Conservation (phyloP, 2,329 filamentous ascomycete genomes). For the Pseudocercospora macadamiae region DNA sequence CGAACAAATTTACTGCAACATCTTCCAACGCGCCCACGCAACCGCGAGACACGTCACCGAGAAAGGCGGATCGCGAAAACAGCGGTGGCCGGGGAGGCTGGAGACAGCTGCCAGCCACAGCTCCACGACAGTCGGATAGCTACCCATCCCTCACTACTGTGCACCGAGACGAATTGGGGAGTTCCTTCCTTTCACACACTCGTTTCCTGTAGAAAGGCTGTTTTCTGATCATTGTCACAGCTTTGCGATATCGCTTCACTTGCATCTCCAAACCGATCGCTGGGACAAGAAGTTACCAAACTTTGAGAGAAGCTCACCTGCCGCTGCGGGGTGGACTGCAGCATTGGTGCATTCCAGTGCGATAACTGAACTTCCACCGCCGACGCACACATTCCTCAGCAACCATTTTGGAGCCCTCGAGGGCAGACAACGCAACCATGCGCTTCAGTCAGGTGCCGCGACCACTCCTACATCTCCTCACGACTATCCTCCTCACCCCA, state of each 20-base stretch:
- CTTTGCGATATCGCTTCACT: not conserved
- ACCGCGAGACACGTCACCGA: not conserved
- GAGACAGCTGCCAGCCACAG: not conserved
- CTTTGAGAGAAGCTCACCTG: not conserved
- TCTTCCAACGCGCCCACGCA: not conserved
- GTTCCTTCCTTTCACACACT: not conserved
- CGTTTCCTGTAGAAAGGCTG: not conserved
- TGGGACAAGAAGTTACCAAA: not conserved
- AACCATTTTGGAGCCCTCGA: slow-evolving; percentile 6
- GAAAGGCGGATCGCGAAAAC: not conserved
- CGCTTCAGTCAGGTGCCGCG: slow-evolving; percentile 29
- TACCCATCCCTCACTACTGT: no score
- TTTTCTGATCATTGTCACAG: not conserved
- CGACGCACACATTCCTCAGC: slow-evolving; percentile 10
- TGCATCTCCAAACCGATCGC: not conserved
- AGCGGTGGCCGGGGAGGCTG: not conserved
- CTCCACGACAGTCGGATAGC: slow-evolving; percentile 1
- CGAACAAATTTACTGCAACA: not conserved
- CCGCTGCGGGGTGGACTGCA: slow-evolving; percentile 5
- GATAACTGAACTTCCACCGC: not conserved
- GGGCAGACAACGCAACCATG: slow-evolving; percentile 24
- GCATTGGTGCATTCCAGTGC: slow-evolving; percentile 11
- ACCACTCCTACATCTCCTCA: slow-evolving; percentile 35
- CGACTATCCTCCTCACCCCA: slow-evolving; percentile 34
- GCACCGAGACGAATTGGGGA: not conserved